phyloP scores from a whole-genome alignment of 306 rosid genomes.

The Casuarina cunninghamiana region DNA sequence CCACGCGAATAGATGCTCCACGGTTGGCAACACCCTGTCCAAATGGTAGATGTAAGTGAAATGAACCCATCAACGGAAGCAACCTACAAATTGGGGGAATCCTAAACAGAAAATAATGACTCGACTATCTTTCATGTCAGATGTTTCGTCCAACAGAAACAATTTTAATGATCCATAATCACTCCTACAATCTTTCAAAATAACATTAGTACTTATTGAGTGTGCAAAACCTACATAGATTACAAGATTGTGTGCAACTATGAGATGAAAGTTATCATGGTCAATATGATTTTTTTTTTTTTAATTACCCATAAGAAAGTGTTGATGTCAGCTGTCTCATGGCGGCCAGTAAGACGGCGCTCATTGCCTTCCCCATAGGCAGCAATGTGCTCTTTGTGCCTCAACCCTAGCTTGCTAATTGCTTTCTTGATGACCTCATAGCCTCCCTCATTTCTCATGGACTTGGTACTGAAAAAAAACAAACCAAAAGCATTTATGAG shows the following conservation, averaged over 20 bases:
- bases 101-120: neutral
- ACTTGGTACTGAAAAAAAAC: constrained; percentile 62
- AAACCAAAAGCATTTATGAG: neutral
- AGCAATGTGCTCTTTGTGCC: constrained; percentile 81
- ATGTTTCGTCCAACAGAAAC: neutral
- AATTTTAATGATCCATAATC: neutral
- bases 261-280: neutral
- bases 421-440: constrained; percentile 76
- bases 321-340: constrained; percentile 83
- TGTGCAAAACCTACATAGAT: neutral
- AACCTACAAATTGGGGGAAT: neutral
- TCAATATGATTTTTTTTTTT: neutral
- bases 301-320: constrained; percentile 80
- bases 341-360: constrained; percentile 86
- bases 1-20: constrained; percentile 93
- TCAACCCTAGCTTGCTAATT: constrained; percentile 66
- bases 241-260: neutral
- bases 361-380: constrained; percentile 98
- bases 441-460: constrained; percentile 82
- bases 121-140: neutral
- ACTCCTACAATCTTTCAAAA: neutral
- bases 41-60: neutral
- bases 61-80: neutral
- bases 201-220: neutral
- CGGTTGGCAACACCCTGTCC: constrained; percentile 94